Conservation (phyloP, 257 asterid species). For the Solanum rostratum region DNA sequence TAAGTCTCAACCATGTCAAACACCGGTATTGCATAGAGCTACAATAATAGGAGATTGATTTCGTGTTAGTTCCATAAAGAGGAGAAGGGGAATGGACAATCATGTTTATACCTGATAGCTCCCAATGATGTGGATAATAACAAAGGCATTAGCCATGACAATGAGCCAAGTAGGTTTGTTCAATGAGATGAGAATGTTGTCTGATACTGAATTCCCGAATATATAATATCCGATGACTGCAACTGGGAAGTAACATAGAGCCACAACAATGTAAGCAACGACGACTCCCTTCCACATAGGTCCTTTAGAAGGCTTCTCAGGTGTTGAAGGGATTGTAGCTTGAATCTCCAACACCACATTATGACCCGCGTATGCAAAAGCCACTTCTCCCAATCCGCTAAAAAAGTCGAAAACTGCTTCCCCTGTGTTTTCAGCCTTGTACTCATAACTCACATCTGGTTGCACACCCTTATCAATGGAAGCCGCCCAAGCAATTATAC, state of each 20-base stretch:
- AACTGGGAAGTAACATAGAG: slow-evolving; percentile 91
- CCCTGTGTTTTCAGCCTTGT: slow-evolving; percentile 28
- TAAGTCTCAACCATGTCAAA: slow-evolving; percentile 41
- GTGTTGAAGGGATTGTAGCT: slow-evolving; percentile 95
- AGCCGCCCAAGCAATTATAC: slow-evolving; percentile 40
- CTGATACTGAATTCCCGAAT: slow-evolving; percentile 52
- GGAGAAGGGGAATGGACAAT: background rate
- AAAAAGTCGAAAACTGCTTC: slow-evolving; percentile 72
- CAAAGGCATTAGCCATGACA: slow-evolving; percentile 85
- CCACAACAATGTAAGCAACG: slow-evolving; percentile 78
- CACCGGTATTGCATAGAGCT: slow-evolving; percentile 34
- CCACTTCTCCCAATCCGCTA: slow-evolving; percentile 75
- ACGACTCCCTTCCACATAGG: slow-evolving; percentile 95
- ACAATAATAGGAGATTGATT: background rate
- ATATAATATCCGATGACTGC: slow-evolving; percentile 70
- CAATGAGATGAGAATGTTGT: slow-evolving; percentile 52
- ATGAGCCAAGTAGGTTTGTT: slow-evolving; percentile 75
- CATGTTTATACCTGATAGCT: slow-evolving; percentile 67
- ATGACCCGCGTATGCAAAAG: slow-evolving; percentile 95
- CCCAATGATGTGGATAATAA: slow-evolving; percentile 81
- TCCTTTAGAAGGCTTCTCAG: slow-evolving; percentile 81
- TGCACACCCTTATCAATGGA: slow-evolving; percentile 31
- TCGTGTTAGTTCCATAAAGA: too few species aligned
- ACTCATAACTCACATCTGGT: slow-evolving; percentile 43
- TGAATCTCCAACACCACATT: slow-evolving; percentile 90